A percentile compares a stretch with the other conserved stretches of the same genome.
Conservation (phyloP, 1,284 basidiomycete species). For the Baeospora myosura region DNA sequence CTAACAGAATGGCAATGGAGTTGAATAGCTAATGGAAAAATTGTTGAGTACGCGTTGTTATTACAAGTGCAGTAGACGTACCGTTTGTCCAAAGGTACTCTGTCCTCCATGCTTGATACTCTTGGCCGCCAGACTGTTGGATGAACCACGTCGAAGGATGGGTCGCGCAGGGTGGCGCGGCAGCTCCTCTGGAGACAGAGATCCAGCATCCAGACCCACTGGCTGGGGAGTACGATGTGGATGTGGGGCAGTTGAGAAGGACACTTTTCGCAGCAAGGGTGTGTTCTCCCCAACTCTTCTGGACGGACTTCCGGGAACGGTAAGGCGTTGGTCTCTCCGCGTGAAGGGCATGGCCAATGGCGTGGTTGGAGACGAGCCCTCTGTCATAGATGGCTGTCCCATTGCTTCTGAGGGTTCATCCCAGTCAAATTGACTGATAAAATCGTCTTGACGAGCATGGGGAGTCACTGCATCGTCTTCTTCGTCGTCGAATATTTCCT, state of each 20-base stretch:
- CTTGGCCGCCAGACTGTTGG: conserved; percentile 22
- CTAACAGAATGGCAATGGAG: conserved; percentile 78
- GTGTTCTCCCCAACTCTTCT: conserved; percentile 20
- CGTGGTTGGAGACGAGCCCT: too few species aligned
- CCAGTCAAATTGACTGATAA: conserved; percentile 40
- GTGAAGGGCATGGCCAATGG: too few species aligned
- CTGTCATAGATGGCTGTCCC: too few species aligned
- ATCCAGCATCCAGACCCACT: neutral
- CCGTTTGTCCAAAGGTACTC: conserved; percentile 81
- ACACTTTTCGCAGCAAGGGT: conserved; percentile 39
- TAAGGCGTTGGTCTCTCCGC: too few species aligned
- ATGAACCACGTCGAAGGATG: conserved; percentile 23
- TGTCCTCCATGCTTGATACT: conserved; percentile 34
- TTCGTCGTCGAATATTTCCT: conserved; percentile 24
- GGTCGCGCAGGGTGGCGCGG: conserved; percentile 11
- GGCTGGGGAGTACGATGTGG: conserved; percentile 16
- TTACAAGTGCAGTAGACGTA: conserved; percentile 26
- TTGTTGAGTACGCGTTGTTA: conserved; percentile 4
- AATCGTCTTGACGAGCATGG: conserved; percentile 18
- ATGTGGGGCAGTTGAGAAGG: conserved; percentile 21
- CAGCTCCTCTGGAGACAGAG: neutral
- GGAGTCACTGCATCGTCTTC: conserved; percentile 15
- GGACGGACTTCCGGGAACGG: too few species aligned
- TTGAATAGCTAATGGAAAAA: conserved; percentile 68
- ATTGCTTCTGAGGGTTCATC: conserved; percentile 24